A percentile compares a stretch with the other conserved stretches of the same genome.
These are phyloP conservation scores for Penicillium corylophilum DNA, from an alignment of 2,329 filamentous ascomycete species.

Conservation along the genomic window DNA sequence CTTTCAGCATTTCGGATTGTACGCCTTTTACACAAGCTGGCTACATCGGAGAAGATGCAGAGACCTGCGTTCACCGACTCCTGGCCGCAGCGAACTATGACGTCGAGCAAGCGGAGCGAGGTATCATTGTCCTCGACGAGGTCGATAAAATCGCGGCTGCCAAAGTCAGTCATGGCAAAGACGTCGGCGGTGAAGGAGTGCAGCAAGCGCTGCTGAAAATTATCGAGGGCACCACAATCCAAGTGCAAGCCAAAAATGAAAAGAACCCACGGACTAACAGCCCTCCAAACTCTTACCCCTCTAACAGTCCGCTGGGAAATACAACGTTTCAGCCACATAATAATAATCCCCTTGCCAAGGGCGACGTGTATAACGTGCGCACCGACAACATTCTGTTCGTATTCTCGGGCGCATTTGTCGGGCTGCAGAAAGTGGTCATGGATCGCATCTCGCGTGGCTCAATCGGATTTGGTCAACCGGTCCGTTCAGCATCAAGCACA, in stretches of 20 bases:
- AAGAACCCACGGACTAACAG: slow-evolving; percentile 41
- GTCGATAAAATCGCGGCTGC: slow-evolving; percentile 95
- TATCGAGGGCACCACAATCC: slow-evolving; percentile 91
- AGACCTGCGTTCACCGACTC: slow-evolving; percentile 86
- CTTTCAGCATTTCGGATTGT: slow-evolving; percentile 93
- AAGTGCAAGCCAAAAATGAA: slow-evolving; percentile 76
- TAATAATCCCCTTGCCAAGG: slow-evolving; percentile 46
- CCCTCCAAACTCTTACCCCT: slow-evolving; percentile 40
- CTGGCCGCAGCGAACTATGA: slow-evolving; percentile 90
- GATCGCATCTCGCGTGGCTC: slow-evolving; percentile 82
- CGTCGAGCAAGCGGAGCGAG: slow-evolving; percentile 77
- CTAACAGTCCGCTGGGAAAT: slow-evolving; percentile 38
- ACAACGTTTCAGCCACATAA: slow-evolving; percentile 30
- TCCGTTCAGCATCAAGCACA: slow-evolving; percentile 55
- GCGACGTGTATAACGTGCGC: slow-evolving; percentile 70
- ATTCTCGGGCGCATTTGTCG: slow-evolving; percentile 92
- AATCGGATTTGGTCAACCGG: slow-evolving; percentile 86
- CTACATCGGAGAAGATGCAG: slow-evolving; percentile 97
- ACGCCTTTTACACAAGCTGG: slow-evolving; percentile 95
- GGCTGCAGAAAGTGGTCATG: slow-evolving; percentile 81
- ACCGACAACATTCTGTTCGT: slow-evolving; percentile 98
- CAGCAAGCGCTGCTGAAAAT: slow-evolving; percentile 95
- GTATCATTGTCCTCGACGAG: slow-evolving; percentile 94
- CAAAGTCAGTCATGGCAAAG: slow-evolving; percentile 83
- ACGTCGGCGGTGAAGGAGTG: slow-evolving; percentile 93